Evolutionary conservation across 2,329 filamentous ascomycete species (phyloP).

Genomic region (Claviceps sp.): DNA sequence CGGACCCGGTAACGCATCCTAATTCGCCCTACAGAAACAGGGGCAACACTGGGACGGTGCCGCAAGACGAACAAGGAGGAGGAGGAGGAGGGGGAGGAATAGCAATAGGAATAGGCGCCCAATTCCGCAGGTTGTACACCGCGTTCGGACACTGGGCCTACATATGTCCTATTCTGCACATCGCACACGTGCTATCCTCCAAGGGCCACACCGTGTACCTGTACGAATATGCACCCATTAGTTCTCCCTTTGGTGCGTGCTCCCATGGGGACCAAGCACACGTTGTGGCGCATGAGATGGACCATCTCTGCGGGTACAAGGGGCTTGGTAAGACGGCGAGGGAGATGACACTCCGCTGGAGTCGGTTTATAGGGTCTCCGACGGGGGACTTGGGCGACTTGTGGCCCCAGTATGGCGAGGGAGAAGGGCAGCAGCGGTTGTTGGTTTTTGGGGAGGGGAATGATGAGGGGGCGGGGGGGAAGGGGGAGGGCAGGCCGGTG

Average conservation of each 20-base stretch:
- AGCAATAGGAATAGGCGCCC: constrained; percentile 22
- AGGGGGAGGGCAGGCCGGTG: constrained; percentile 27
- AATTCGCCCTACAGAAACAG: neutral
- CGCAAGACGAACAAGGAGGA: too few species aligned
- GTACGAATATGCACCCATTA: constrained; percentile 46
- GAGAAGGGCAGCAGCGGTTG: constrained; percentile 15
- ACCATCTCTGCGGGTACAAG: constrained; percentile 16
- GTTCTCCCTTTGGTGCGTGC: constrained; percentile 21
- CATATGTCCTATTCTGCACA: constrained; percentile 49
- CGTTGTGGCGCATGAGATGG: constrained; percentile 30
- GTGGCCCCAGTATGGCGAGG: constrained; percentile 28
- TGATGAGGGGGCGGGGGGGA: constrained; percentile 33
- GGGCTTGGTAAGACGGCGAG: constrained; percentile 19
- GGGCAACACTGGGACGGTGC: neutral
- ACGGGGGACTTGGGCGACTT: constrained; percentile 5
- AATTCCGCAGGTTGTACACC: constrained; percentile 44
- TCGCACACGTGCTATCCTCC: constrained; percentile 28
- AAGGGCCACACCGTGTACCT: constrained; percentile 31
- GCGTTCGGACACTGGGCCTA: constrained; percentile 54
- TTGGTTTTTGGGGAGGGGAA: constrained; percentile 49
- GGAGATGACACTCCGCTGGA: neutral
- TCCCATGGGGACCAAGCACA: constrained; percentile 34
- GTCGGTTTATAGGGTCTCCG: neutral
- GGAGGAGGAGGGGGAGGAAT: neutral
- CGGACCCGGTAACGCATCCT: neutral